phyloP scores from a whole-genome alignment of 345 rosid genomes.

The Gynandropsis gynandra region DNA sequence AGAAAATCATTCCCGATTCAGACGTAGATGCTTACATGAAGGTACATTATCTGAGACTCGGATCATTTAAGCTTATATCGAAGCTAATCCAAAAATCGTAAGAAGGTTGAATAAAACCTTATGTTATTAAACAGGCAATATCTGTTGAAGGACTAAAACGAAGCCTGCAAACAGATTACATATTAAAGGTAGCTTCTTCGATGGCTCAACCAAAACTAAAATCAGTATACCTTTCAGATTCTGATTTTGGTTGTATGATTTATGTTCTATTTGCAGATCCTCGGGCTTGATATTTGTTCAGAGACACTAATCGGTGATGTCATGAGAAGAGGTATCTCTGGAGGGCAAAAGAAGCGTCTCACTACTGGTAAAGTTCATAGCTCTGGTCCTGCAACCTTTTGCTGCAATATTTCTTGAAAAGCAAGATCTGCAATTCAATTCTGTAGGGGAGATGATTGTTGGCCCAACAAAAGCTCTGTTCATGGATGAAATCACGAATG shows the following conservation, averaged over 20 bases:
- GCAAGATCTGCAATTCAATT: slow-evolving; percentile 10
- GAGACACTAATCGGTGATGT: slow-evolving; percentile 66
- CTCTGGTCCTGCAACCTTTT: slow-evolving; percentile 8
- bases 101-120: slow-evolving; percentile 1
- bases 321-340: slow-evolving; percentile 76
- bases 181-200: slow-evolving; percentile 47
- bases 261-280: slow-evolving; percentile 36
- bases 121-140: slow-evolving; percentile 45
- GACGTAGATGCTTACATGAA: slow-evolving; percentile 56
- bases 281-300: slow-evolving; percentile 65
- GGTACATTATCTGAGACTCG: slow-evolving; percentile 26
- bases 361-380: slow-evolving; percentile 49
- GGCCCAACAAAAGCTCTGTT: slow-evolving; percentile 57
- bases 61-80: not conserved
- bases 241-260: not conserved
- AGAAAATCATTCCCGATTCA: slow-evolving; percentile 47
- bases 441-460: slow-evolving; percentile 62
- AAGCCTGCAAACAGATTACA: slow-evolving; percentile 68
- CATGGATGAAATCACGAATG: slow-evolving; percentile 69
- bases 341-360: slow-evolving; percentile 76
- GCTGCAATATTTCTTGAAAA: slow-evolving; percentile 12
- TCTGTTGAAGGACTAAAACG: slow-evolving; percentile 56
- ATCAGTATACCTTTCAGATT: not conserved
- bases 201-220: not conserved
- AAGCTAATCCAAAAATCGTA: not conserved